Evolutionary conservation across 2,329 filamentous ascomycete genomes (phyloP), one percentile per base, ranked within the genome.

Genomic region (Cordyceps fumosorosea): DNA sequence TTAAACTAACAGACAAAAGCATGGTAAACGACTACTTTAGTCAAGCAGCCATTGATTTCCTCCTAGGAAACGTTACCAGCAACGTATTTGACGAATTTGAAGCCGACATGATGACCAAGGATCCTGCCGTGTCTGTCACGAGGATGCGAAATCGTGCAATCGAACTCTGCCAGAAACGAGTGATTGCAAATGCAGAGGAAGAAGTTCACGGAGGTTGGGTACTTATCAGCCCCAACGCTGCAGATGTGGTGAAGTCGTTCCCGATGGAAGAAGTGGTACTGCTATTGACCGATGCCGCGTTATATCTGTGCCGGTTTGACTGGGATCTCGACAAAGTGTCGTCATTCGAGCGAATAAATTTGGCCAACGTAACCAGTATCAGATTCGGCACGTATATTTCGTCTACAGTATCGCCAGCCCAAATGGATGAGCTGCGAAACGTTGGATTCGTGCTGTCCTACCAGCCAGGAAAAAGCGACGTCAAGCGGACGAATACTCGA

Each of bases 21-120:
- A 95, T 98, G 75, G 92, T 99, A 66, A 96, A 96, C 67, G 95
- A 99, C 75, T 97, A 96, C 74, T 98, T 98, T 75, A 89, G 93
- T 24, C 95, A 99, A 73, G 90, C 92, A 0, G 91, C 90, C 56
- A 96, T 99, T 66, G 95, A 99, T 73, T 98, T 95, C 71, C 83
- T 96, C 4, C 84, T 98, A 0, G 95, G 95, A 22, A 95, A 95
- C 67, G 90, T 96, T 12, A 91, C 89, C 0, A 88, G 87, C 1
- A 81, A 87, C 18, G 89, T 96, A 3, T 98, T 98, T 71, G 90
- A 93, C 62, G 95, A 99, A 67, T 99, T 99, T 65, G 92, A 97
- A 70, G 86, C 89, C 18, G 89, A 93, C 67, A 92, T 99, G 85
- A 96, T 93, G 84, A 93, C 88, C 50, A 89, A 90, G 52, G 95